Base-by-base conservation (phyloP, 2,329 filamentous ascomycete species). In the Neoscytalidium dimidiatum region DNA sequence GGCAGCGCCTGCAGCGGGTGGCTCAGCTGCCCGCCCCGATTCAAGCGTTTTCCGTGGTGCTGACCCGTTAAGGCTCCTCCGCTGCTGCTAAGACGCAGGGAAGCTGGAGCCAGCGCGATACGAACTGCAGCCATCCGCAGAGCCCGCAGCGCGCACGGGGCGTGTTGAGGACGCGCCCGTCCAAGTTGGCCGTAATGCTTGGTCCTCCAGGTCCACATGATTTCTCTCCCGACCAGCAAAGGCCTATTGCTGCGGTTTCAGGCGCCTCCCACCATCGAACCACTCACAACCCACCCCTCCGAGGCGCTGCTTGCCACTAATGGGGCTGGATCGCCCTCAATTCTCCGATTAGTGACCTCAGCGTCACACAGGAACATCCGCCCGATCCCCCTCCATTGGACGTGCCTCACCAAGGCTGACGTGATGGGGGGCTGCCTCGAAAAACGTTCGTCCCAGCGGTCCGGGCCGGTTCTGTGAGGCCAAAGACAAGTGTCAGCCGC, bases 321-420 rank as follows among this genome's bases (percentile, higher is more conserved):
- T 29, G 63, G 46, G 63, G 52, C 63, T 64, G 63, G 63, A 51
- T 46, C 53, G 33, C 52, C 62, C 63, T 64, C 63, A 64, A 64
- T 64, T 64, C 63, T 64, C 63, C 63, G 63, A 64, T 64, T 64
- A 64, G 63, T 64, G 63, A 64, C 63, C 53, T 60, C 53, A 64
- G 43, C 52, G 53, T 64, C 35, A 44, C 53, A 64, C 63, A 51
- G 52, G 33, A 43, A 31, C 52, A 60, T 21, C 43, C 52, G 52
- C 41, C 3, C 63, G 43, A 64, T 60, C 52, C 21, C 51, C 52
- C 33, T 13, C 44, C 44, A 64, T 64, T 64, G 63, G 63, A 29
- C 33, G 14, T 60, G 52, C 63, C 38, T 51, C 43, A 33, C 23
- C 8, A 28, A n/a, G 53, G 63, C 52, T 64, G 63, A 60, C 53